These are phyloP conservation scores for Cryptosporidium felis DNA, from an alignment of 169 alveolate species.

Conservation along the genomic window DNA sequence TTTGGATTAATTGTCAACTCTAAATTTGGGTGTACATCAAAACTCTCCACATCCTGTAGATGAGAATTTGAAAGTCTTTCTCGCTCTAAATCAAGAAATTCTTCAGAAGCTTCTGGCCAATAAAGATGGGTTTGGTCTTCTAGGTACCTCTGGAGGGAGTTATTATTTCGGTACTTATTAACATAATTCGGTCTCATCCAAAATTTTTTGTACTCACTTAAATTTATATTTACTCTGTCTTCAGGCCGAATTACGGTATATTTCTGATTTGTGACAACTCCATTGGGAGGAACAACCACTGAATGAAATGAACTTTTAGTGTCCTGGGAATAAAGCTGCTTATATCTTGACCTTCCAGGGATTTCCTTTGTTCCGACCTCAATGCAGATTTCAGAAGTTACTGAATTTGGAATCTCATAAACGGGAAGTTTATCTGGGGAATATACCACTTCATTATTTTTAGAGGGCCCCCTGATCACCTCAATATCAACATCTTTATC, in stretches of 20 bases:
- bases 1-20: neutral
- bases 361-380: slow-evolving; percentile 62
- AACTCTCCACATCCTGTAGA: neutral
- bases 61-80: neutral
- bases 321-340: neutral
- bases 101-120: slow-evolving; percentile 29
- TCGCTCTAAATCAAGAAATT: slow-evolving; percentile 1
- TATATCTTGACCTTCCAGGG: slow-evolving; percentile 48
- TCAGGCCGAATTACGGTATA: slow-evolving; percentile 37
- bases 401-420: slow-evolving; percentile 61
- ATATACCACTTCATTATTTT: neutral
- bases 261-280: neutral
- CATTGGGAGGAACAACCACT: slow-evolving; percentile 39
- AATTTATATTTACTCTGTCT: slow-evolving; percentile 24
- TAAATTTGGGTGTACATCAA: neutral
- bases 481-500: slow-evolving; percentile 37
- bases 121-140: neutral
- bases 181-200: slow-evolving; percentile 53
- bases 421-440: slow-evolving; percentile 52
- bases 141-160: neutral
- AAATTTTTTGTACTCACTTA: slow-evolving; percentile 20
- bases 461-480: neutral
- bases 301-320: neutral
- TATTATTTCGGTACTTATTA: neutral
- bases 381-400: slow-evolving; percentile 34